Conservation (phyloP, 2,329 filamentous ascomycete species). For the Aspergillus ruber region DNA sequence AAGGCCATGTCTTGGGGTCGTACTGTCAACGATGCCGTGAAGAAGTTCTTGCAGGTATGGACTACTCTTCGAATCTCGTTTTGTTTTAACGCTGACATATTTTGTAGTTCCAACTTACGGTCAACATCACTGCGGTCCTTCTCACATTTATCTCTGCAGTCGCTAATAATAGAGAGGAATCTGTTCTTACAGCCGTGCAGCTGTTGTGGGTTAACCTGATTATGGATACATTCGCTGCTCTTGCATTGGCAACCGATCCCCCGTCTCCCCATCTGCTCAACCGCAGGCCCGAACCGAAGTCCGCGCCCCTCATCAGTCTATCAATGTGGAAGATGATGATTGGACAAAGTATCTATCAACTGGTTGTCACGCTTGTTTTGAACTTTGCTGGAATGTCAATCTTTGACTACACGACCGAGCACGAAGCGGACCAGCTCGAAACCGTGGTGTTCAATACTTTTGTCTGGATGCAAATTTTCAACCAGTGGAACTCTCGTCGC, state of each 20-base stretch:
- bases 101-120: constrained; percentile 40
- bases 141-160: constrained; percentile 61
- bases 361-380: constrained; percentile 36
- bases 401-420: constrained; percentile 19
- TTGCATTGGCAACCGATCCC: constrained; percentile 59
- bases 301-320: constrained; percentile 39
- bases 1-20: constrained; percentile 77
- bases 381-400: constrained; percentile 42
- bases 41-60: constrained; percentile 57
- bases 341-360: constrained; percentile 38
- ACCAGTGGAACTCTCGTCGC: constrained; percentile 45
- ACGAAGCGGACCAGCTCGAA: constrained; percentile 21
- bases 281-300: constrained; percentile 44
- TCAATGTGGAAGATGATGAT: constrained; percentile 45
- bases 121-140: constrained; percentile 62
- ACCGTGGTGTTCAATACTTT: constrained; percentile 42
- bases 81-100: not conserved
- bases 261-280: constrained; percentile 53
- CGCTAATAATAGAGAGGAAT: constrained; percentile 48
- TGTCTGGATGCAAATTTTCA: constrained; percentile 44
- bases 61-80: not conserved
- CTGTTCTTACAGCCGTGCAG: constrained; percentile 60
- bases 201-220: constrained; percentile 65
- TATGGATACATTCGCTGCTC: constrained; percentile 63
- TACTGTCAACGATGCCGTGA: constrained; percentile 69